phyloP scores from a whole-genome alignment of 192 early-diverging fungal genomes.

The Linnemannia hyalina region DNA sequence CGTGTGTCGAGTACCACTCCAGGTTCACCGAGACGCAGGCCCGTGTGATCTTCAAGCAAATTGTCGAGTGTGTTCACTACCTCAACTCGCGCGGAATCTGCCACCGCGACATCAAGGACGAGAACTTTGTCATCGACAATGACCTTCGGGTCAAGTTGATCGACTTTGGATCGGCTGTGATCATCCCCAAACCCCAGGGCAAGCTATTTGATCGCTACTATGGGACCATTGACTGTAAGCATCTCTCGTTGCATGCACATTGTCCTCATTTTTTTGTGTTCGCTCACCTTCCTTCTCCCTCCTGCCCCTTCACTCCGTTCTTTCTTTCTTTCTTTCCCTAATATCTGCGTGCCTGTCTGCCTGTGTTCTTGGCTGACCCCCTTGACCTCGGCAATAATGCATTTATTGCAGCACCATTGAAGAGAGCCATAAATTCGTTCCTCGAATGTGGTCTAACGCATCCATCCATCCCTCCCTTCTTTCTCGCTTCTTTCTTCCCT shows the following conservation, averaged over 20 bases:
- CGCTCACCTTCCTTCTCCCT: background rate
- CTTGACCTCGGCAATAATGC: no score
- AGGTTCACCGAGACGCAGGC: conserved; percentile 75
- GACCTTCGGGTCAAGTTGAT: conserved; percentile 73
- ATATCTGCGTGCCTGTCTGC: no score
- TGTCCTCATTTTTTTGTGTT: background rate
- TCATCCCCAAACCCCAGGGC: conserved; percentile 57
- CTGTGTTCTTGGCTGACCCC: background rate
- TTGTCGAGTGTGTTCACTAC: conserved; percentile 74
- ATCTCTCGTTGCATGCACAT: background rate
- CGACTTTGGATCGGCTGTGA: conserved; percentile 75
- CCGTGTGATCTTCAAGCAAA: conserved; percentile 76
- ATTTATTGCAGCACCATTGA: background rate
- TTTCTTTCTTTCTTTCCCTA: conserved; percentile 37
- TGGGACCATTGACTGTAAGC: conserved; percentile 72
- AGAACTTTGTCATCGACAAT: conserved; percentile 76
- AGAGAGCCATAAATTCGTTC: background rate
- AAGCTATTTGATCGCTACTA: conserved; percentile 68
- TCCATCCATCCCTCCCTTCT: no score
- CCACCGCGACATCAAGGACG: conserved; percentile 88
- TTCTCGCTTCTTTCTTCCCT: no score
- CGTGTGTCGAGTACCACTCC: conserved; percentile 78
- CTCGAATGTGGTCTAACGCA: no score
- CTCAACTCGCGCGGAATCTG: conserved; percentile 74
- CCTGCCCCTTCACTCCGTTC: background rate